Base-by-base conservation (phyloP, 495 filamentous ascomycete genomes). In the Xylaria longipes region DNA sequence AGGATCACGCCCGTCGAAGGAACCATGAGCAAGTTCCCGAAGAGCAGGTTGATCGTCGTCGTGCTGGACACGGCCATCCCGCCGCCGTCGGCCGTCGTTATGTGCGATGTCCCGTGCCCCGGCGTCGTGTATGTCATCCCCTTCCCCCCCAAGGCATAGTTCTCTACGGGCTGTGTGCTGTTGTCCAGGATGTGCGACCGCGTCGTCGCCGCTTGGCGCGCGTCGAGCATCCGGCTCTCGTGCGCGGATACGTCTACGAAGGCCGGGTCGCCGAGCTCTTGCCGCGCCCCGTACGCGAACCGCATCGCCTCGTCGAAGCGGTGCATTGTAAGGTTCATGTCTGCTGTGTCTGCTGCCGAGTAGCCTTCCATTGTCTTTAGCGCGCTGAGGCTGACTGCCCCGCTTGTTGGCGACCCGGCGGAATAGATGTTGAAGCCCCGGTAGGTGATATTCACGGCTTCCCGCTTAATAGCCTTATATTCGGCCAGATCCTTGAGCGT, bases 301-400 rank as follows among this genome's bases (percentile, higher is more conserved):
- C 94, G 88, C 78, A 96, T 94, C 3, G 92, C 91, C 81, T 98
- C 95, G 71, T 93, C 89, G 65, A 97, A 84, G 5, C 94, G 88
- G 81, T 97, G 95, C 2, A 90, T 91, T 25, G 89, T 94, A 0
- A 85, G 70, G 63, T 83, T 80, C 0, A 52, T 25, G 73, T 85
- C 65, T 15, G 69, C 14, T 4, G 69, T 57, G 48, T 81, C 79
- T 25, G 67, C 37, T 1, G 90, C 69, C 6, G 84, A 75, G 74
- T 93, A 98, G 0, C 92, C 91, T 73, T 92, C 89, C 72, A 97
- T 82, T 15, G 90, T 93, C 74, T 96, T 97, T 73, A 98, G 80
- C 5, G 91, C 88, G 68, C 87, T 89, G 67, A 95, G 80, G 12
- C 87, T 89, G 0, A 97, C 91, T 39, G 87, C 84, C 0, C 95